Conservation (phyloP, 139 green algal genomes). For the Chlamydomonas sp. region DNA sequence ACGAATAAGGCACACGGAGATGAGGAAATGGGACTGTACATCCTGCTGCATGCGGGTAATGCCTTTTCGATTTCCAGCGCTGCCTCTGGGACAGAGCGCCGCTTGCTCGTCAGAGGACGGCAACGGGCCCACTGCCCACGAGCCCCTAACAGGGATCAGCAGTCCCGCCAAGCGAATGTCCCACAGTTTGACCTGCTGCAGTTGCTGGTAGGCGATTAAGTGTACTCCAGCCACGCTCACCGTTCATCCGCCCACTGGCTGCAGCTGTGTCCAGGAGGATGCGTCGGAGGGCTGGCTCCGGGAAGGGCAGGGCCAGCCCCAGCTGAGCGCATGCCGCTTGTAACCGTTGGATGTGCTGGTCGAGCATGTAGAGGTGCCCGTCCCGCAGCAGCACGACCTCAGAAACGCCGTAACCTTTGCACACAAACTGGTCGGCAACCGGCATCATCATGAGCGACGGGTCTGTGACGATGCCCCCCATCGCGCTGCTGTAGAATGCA, state of each 20-base stretch:
- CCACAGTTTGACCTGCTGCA: no score
- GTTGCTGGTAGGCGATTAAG: neutral
- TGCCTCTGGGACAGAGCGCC: no score
- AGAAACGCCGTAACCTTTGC: conserved; percentile 83
- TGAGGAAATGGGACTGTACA: no score
- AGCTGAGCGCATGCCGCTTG: conserved; percentile 59
- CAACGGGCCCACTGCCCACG: no score
- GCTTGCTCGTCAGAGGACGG: no score
- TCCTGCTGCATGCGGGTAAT: no score
- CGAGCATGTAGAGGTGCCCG: conserved; percentile 85
- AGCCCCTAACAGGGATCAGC: no score
- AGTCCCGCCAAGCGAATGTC: no score
- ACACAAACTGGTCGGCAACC: conserved; percentile 89
- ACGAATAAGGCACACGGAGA: no score
- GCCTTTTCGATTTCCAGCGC: no score
- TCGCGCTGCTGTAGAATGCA: conserved; percentile 83
- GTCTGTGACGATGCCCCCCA: conserved; percentile 87
- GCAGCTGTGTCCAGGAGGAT: conserved; percentile 86
- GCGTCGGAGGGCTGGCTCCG: conserved; percentile 60
- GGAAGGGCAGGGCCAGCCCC: conserved; percentile 61
- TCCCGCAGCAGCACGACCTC: conserved; percentile 77
- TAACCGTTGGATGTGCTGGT: conserved; percentile 75
- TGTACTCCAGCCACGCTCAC: conserved; percentile 44
- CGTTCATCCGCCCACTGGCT: conserved; percentile 71
- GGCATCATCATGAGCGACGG: conserved; percentile 80